Evolutionary conservation across 192 early-diverging fungal genomes (phyloP), one percentile per base, ranked within the genome.

Genomic region (Helicostylum pulchrum): DNA sequence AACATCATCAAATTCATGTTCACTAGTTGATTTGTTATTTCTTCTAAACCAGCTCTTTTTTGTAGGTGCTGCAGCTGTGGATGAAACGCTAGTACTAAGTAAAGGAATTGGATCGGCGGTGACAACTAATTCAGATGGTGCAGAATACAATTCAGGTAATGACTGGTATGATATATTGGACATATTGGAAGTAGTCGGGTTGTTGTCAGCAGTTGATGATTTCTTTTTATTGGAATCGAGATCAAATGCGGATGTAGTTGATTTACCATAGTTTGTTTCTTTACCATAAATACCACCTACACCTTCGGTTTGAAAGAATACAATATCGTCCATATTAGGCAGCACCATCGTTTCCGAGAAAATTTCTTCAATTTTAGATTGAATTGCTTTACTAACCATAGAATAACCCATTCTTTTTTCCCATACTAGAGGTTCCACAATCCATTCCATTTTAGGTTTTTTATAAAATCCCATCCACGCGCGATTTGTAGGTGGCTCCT

Each of bases 271-370:
- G 32, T 56, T 34, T 10, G 17, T 34, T 34, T 56, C 54, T 14
- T 12, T 34, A 20, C 44, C 59, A 19, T 45, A 80, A 21, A 91
- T 80, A 0, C 84, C 89, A 23, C 87, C 82, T 2, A 66, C 71
- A 20, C 82, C 80, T 34, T 70, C 47, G 2, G 85, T 75, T 17
- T 80, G 76, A 78, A 91, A 94, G 72, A 97, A 95, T 10, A 85
- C 80, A 0, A 85, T 83, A 64, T 95, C 91, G 71, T 97, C 95
- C 87, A 97, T 90, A 61, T 95, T 88, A 4, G 95, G 95, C 56
- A 94, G 67, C 12, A 97, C 90, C 62, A 97, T 76, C 9, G 88
- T 86, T 47, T 88, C 87, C 15, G 84, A 80, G 52, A 97, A 77
- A 55, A 91, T 85, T 44, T 94, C 91, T 70, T 92, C 84, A 36